Base-by-base conservation (phyloP, 345 rosid genomes). In the Psidium friedrichsthalianum region DNA sequence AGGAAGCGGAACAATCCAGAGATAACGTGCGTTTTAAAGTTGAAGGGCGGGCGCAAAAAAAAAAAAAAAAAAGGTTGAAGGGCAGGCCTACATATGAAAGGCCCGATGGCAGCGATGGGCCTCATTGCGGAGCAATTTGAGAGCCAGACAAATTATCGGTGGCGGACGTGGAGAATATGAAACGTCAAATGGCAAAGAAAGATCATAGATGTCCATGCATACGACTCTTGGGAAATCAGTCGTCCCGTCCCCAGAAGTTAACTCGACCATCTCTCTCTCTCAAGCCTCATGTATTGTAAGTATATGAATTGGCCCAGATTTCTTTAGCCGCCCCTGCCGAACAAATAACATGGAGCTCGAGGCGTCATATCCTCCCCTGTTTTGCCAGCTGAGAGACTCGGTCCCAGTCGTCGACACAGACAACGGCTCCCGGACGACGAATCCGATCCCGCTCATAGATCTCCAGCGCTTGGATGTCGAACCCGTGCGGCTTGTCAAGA, bases 381-480 rank as follows among this genome's bases (percentile, higher is more conserved):
- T 86, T 61, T 84, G 82, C 82, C 40, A 29, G 29, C 59, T 4
- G 32, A 42, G 44, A 42, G 52, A 16, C 36, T 57, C 36, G 52
- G 42, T 51, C 53, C 69, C 49, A 22, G 82, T 81, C 20, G 56
- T 8, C 58, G 44, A 52, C 51, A 7, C 44, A 1, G 47, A 2
- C 49, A 29, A 18, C 29, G 51, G 27, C 69, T n/a, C 27, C 42
- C 14, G 55, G 82, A 21, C 57, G 84, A 47, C 12, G 56, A 2
- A 2, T 86, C 86, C 9, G 6, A 84, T 92, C 56, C 98, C 95
- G 56, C 81, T 90, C 21, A 49, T 95, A 16, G 93, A 95, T 89
- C 87, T 95, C 78, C 90, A 90, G 76, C 58, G 87, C 86, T 81
- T 92, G 51, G 87, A 90, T 42, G 76, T 29, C 22, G 76, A 64